A percentile compares a stretch with the other conserved stretches of the same genome.
Conservation (phyloP, 73 alveolate species). For the Paramecium primaurelia region DNA sequence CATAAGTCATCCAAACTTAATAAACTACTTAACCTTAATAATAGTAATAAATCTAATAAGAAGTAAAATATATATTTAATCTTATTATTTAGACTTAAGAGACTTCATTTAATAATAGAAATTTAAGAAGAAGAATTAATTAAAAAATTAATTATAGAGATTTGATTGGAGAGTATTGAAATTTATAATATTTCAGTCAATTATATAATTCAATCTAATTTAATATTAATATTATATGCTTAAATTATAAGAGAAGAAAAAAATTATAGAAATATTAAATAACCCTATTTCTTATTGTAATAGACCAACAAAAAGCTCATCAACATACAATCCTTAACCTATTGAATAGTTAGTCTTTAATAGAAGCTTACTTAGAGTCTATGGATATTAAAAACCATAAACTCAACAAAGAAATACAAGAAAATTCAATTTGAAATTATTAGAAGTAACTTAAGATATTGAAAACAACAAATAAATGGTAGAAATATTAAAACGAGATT, state of each 20-base stretch:
- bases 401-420: neutral
- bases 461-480: neutral
- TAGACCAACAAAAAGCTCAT: neutral
- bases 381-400: neutral
- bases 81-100: neutral
- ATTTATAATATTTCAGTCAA: neutral
- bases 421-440: neutral
- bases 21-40: neutral
- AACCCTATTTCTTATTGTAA: neutral
- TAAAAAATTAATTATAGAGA: constrained; percentile 14
- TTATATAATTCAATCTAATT: neutral
- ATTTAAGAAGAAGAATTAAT: neutral
- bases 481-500: neutral
- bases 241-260: neutral
- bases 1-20: neutral
- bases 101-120: neutral
- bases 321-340: neutral
- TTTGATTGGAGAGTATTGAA: constrained; percentile 20
- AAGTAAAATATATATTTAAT: neutral
- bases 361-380: neutral
- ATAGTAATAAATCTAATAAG: neutral
- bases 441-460: neutral
- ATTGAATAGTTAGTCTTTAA: neutral
- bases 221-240: neutral
- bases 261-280: neutral